A percentile compares a stretch with the other conserved stretches of the same genome.
Conservation (phyloP, 352 stramenopile species). For the Globisporangium paroecandrum region DNA sequence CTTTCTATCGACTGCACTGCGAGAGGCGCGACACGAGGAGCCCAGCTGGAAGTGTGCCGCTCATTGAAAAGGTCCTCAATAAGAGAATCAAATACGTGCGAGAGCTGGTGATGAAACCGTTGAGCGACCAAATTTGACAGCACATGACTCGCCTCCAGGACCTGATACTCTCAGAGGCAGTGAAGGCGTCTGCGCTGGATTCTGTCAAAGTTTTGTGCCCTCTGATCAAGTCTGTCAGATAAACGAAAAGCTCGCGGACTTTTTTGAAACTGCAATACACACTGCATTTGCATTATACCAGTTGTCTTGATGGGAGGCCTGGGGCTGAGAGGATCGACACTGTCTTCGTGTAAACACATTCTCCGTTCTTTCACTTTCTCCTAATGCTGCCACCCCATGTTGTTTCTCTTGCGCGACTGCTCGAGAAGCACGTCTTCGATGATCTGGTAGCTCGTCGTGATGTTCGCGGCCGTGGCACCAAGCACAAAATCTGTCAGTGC, state of each 20-base stretch:
- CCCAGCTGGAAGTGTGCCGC: not conserved
- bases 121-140: constrained; percentile 6
- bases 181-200: not conserved
- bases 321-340: too few species aligned
- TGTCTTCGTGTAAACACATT: too few species aligned
- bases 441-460: constrained; percentile 22
- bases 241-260: not conserved
- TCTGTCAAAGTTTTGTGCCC: not conserved
- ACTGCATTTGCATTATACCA: too few species aligned
- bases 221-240: not conserved
- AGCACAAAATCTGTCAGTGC: constrained; percentile 28
- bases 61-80: not conserved
- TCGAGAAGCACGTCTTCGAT: constrained; percentile 25
- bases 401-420: not conserved
- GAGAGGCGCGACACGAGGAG: not conserved
- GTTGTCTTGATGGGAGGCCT: too few species aligned
- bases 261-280: not conserved
- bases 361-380: too few species aligned
- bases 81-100: not conserved
- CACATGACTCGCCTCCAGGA: constrained; percentile 8
- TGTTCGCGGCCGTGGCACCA: constrained; percentile 19
- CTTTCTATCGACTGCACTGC: constrained; percentile 1
- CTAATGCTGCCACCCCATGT: not conserved
- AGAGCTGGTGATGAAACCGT: not conserved
- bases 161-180: not conserved